Base-by-base conservation (phyloP, 2,329 filamentous ascomycete genomes). In the Curvularia lunata region DNA sequence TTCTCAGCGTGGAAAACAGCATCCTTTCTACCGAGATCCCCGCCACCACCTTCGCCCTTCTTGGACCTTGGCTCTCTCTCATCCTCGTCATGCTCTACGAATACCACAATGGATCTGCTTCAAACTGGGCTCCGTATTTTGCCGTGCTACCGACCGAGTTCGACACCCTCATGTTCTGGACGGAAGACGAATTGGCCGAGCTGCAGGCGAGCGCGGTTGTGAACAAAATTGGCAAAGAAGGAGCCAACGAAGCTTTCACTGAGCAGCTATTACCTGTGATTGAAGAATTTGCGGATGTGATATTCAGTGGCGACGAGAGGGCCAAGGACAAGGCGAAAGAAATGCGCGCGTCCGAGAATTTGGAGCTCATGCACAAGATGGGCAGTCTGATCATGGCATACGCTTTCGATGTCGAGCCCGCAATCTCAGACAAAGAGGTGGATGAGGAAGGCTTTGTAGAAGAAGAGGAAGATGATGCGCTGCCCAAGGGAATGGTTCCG, bases 161-260 rank as follows among this genome's bases (percentile, higher is more conserved):
- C 71, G 86, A 95, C 74, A 96, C 91, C 2, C 84, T 94, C 63
- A 97, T 97, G 90, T 97, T 93, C 78, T 97, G 93, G 93, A 81
- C 84, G 1, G 80, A 84, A 0, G 78, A 81, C 1, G 92, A 97
- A 74, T 81, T 97, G 2, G 78, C 80, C 0, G 83, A 89, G 68
- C 84, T 97, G 8, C 88, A 94, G 77, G 90, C 88, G 18, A 93
- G 91, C 71, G 85, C 91, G 0, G 85, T 95, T n/a, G 75, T 88
- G 3, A 78, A 84, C 60, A 94, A 92, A 73, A 89, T 97, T 62
- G 92, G 92, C 47, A 91, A 86, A 64, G 80, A 84, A 4, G 82
- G 85, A 53, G 91, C 92, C 2, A 88, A 96, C 58, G 78, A 83
- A 41, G 87, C 86, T 74, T 92, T 96, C 70, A 81, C 81, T 7